Conservation (phyloP, 345 rosid genomes). For the Atalantia buxifolia region DNA sequence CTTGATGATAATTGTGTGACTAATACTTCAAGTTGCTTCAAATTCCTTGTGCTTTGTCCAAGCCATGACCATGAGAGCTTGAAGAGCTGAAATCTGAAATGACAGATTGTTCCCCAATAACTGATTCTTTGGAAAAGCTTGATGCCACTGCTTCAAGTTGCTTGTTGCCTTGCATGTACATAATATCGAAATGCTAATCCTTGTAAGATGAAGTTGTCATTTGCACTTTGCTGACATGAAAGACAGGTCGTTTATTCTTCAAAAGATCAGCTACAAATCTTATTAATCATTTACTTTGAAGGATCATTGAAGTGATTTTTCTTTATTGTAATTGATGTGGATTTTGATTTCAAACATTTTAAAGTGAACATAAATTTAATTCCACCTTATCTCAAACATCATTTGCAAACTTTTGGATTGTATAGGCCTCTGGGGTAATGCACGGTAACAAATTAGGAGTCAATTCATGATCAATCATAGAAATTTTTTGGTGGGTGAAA, state of each 20-base stretch:
- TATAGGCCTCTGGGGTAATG: neutral
- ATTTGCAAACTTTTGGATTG: neutral
- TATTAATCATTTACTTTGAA: too few species aligned
- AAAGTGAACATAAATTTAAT: neutral
- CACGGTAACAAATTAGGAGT: neutral
- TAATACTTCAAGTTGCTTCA: neutral
- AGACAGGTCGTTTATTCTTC: neutral
- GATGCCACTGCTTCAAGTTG: neutral
- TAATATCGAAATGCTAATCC: neutral
- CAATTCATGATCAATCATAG: neutral
- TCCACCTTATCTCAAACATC: neutral
- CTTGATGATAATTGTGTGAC: neutral
- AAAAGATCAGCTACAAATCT: neutral
- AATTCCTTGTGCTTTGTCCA: neutral
- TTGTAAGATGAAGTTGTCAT: neutral
- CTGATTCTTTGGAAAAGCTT: neutral
- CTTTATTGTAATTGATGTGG: neutral
- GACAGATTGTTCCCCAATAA: neutral
- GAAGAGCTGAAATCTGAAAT: neutral
- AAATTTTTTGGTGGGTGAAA: neutral
- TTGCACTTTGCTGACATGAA: neutral
- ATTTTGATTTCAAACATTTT: neutral
- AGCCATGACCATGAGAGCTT: neutral
- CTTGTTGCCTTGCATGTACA: neutral
- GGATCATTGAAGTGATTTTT: too few species aligned